Base-by-base conservation (phyloP, 78 protist species). In the Diacronema lutheri region DNA sequence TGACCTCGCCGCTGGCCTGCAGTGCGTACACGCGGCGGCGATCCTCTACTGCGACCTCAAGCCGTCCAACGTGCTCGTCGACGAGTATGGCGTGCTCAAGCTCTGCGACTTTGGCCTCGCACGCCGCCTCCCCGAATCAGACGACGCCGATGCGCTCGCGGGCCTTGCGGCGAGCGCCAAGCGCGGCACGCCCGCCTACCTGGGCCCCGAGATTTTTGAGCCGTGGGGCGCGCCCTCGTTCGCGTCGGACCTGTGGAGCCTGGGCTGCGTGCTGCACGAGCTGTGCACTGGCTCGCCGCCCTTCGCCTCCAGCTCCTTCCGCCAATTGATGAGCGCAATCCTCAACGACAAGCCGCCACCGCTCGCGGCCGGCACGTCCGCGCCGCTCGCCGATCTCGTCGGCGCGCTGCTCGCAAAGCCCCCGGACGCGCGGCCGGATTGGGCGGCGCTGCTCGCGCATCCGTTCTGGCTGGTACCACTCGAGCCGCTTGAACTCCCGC, bases 171-270 rank as follows among this genome's bases (percentile, higher is more conserved):
- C 60, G 50, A 2, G 10, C 19, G 65, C 69, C 60, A 64, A 85
- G 29, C 50, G 80, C 26, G 91, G 79, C 65, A 87, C 94, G 1
- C 91, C 89, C 7, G 23, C 86, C 13, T 92, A 92, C 86, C 86
- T 92, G 86, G 92, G 92, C 12, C 95, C 95, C 33, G 95, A 92
- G 82, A 83, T 92, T 25, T 86, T 92, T 21, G 31, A 10, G 19
- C 83, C 33, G 19, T 77, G 46, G 29, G 88, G 87, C 23, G 55
- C 50, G 20, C 62, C 1, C 77, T 29, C 71, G 40, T 50, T 57
- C 46, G 83, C 87, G 57, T 87, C 92, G 29, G 95, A 92, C 77
- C 38, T 90, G 14, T 92, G 95, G 95, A 2, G 93, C 21, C 89
- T 92, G 37, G 95, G 95, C 21, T 77, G 90, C 68, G 38, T 89